Percentiles rank a stretch among this genome's conserved stretches.
These are phyloP conservation scores for Saprolegnia diclina DNA, from an alignment of 352 stramenopile genomes.

Conservation along the genomic window DNA sequence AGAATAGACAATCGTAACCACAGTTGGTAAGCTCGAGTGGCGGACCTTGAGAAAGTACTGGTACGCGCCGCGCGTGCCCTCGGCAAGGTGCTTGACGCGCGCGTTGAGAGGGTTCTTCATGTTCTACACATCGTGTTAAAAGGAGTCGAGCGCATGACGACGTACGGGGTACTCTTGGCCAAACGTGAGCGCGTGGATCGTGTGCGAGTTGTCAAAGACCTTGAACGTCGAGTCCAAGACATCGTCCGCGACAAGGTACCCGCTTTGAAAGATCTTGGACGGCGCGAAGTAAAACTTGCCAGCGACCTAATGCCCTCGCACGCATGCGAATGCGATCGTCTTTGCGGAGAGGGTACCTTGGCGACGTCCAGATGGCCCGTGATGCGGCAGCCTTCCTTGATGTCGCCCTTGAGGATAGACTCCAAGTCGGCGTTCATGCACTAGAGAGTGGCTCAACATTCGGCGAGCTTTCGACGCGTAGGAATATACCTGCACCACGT, in stretches of 20 bases:
- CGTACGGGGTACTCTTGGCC: slow-evolving; percentile 64
- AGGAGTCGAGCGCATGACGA: too few relatives aligned
- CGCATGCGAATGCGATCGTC: too few relatives aligned
- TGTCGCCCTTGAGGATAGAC: slow-evolving; percentile 60
- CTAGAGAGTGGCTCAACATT: slow-evolving; percentile 25
- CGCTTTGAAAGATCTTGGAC: slow-evolving; percentile 75
- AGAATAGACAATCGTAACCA: background rate
- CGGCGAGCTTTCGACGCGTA: background rate
- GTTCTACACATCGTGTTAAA: slow-evolving; percentile 36
- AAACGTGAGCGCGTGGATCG: slow-evolving; percentile 59
- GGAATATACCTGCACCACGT: slow-evolving; percentile 42
- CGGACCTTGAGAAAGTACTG: slow-evolving; percentile 82
- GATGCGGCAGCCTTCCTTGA: slow-evolving; percentile 75
- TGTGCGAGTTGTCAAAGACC: slow-evolving; percentile 71
- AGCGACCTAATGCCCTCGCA: slow-evolving; percentile 67
- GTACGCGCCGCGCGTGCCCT: slow-evolving; percentile 53
- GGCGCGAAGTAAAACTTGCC: slow-evolving; percentile 78
- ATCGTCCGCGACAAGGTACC: slow-evolving; percentile 61
- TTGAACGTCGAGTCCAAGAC: slow-evolving; percentile 64
- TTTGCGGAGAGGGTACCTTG: slow-evolving; percentile 50
- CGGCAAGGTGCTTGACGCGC: slow-evolving; percentile 50
- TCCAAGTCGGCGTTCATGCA: slow-evolving; percentile 76
- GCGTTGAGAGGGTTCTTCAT: slow-evolving; percentile 82
- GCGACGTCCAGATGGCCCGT: slow-evolving; percentile 62
- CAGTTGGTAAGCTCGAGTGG: background rate